These are phyloP conservation scores for Calocera viscosa DNA, from an alignment of 768 basidiomycete genomes.

Conservation along the genomic window DNA sequence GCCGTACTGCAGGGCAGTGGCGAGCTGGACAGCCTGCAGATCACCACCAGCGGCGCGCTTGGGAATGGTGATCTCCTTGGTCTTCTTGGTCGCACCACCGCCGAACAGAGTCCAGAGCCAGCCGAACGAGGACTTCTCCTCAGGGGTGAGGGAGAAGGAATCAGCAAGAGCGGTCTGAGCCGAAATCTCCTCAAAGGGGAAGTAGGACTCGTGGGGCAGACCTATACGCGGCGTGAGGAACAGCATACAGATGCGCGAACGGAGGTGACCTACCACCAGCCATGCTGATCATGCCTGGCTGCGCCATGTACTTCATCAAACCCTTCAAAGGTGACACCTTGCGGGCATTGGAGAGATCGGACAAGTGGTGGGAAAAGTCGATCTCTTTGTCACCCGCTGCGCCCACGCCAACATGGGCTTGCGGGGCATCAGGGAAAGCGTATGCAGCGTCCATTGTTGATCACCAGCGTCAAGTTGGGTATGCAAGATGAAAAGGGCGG, in stretches of 20 bases:
- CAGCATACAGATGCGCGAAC: constrained; percentile 7
- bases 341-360: constrained; percentile 40
- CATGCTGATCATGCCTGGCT: constrained; percentile 44
- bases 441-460: neutral
- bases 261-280: constrained; percentile 46
- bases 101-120: constrained; percentile 53
- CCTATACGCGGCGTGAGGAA: constrained; percentile 30
- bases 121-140: constrained; percentile 26
- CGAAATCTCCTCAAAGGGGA: constrained; percentile 52
- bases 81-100: constrained; percentile 20
- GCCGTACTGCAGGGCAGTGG: constrained; percentile 59
- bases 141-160: constrained; percentile 34
- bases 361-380: constrained; percentile 63
- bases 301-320: constrained; percentile 45
- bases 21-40: constrained; percentile 44
- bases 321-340: constrained; percentile 50
- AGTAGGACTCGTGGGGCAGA: constrained; percentile 53
- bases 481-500: neutral
- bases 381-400: constrained; percentile 22
- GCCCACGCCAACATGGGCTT: neutral
- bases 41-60: constrained; percentile 35
- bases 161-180: constrained; percentile 42
- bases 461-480: neutral
- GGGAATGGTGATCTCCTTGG: constrained; percentile 41
- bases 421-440: neutral